Percentiles rank a stretch among this genome's conserved stretches.
Conservation (phyloP, 2,329 filamentous ascomycete species). For the Sclerotinia sclerotiorum region DNA sequence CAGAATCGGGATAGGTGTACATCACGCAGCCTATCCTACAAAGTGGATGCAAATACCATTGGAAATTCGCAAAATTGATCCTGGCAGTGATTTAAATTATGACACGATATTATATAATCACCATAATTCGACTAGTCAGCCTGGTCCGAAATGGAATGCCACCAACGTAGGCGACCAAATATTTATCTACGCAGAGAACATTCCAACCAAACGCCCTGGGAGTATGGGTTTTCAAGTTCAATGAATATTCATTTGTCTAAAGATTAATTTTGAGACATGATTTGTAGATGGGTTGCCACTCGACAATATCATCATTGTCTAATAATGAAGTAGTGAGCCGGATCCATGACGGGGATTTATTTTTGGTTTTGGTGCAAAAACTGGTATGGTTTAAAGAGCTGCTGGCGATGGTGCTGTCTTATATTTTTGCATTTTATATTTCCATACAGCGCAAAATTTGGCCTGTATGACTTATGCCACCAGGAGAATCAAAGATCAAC, state of each 20-base stretch:
- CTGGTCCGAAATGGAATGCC: no score
- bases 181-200: no score
- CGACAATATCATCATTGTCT: background rate
- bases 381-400: background rate
- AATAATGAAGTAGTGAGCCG: background rate
- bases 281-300: background rate
- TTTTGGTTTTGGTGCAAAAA: background rate
- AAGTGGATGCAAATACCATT: no score
- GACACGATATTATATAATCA: no score
- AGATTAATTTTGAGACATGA: background rate
- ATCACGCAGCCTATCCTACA: no score
- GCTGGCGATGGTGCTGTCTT: background rate
- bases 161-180: no score
- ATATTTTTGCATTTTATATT: background rate
- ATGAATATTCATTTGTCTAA: background rate
- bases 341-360: background rate
- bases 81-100: no score
- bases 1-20: no score
- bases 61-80: no score
- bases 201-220: background rate
- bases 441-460: background rate
- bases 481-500: background rate
- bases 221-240: background rate
- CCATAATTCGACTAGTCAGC: no score
- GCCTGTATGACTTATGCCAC: background rate